Base-by-base conservation (phyloP, 495 filamentous ascomycete genomes). In the Xylaria acuta region DNA sequence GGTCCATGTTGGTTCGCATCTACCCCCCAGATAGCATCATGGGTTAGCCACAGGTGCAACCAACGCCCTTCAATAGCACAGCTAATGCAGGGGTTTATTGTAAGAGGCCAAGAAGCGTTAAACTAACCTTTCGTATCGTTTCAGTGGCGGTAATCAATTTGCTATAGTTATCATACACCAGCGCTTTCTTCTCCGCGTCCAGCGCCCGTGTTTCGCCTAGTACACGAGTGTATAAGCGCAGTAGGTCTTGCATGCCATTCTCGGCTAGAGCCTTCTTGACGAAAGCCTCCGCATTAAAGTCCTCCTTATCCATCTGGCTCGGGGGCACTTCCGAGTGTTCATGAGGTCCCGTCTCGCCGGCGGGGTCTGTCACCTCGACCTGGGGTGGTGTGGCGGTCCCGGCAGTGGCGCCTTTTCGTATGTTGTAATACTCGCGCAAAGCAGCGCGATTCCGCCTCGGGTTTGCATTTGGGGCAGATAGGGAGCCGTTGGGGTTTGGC, bases 121-220 rank as follows among this genome's bases (percentile, higher is more conserved):
- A 18, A 74, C 86, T 0, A 84, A 85, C 89, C 79, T 90, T 92
- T 32, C 93, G 88, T 77, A 99, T 99, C 16, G 95, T 98, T 80
- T 97, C 94, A 18, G 97, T 98, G 20, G 96, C 96, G 22, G 90
- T 88, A 73, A 99, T 98, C 76, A 99, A 83, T 84, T 98, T 98
- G 73, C 90, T 93, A 81, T 98, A 99, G 80, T 99, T 99, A 80
- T 99, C 96, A 80, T 99, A 99, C 5, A 99, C 96, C 51, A 99
- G 84, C 30, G 96, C 94, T 81, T 99, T 99, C 76, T 93, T 90
- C 84, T 99, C 96, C 27, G 95, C 95, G 77, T 98, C 96, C 22
- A 98, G 86, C 2, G 92, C 93, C 30, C 94, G 86, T 45, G 97
- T 96, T 79, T 98, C 96, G 74, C 84, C 81, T 12, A 94, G 81